Conservation (phyloP, 495 filamentous ascomycete species). For the Schizothecium vesticola region DNA sequence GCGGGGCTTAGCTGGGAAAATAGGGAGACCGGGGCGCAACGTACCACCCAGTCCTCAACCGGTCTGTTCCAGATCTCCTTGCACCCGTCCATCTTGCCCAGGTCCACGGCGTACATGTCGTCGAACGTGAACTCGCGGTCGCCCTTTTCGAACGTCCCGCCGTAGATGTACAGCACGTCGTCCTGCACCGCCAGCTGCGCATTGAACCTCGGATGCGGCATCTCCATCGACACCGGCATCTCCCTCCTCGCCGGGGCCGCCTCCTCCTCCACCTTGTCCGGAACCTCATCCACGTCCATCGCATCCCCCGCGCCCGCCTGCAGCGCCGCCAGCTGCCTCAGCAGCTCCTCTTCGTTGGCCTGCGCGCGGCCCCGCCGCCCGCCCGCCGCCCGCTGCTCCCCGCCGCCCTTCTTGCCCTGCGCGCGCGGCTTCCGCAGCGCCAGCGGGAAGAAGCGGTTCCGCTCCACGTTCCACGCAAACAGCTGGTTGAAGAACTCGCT, state of each 20-base stretch:
- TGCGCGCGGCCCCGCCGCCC: slow-evolving; percentile 62
- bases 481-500: slow-evolving; percentile 91
- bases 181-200: slow-evolving; percentile 84
- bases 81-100: slow-evolving; percentile 87
- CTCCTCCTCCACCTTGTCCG: slow-evolving; percentile 40
- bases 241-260: slow-evolving; percentile 44
- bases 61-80: slow-evolving; percentile 81
- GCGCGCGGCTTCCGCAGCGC: slow-evolving; percentile 62
- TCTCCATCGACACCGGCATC: slow-evolving; percentile 60
- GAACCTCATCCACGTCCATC: slow-evolving; percentile 39
- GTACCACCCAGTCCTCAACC: slow-evolving; percentile 76
- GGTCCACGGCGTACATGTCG: slow-evolving; percentile 85
- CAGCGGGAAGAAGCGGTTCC: slow-evolving; percentile 88
- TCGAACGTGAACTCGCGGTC: slow-evolving; percentile 93
- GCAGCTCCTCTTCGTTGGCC: slow-evolving; percentile 83
- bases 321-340: slow-evolving; percentile 76
- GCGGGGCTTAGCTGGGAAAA: slow-evolving; percentile 17
- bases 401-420: slow-evolving; percentile 47
- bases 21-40: slow-evolving; percentile 15
- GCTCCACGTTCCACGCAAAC: slow-evolving; percentile 87
- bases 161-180: slow-evolving; percentile 87
- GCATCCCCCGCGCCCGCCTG: slow-evolving; percentile 39
- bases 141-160: slow-evolving; percentile 90
- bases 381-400: slow-evolving; percentile 46
- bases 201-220: slow-evolving; percentile 86